Percentiles rank a stretch among this genome's conserved stretches.
phyloP scores from a whole-genome alignment of 495 filamentous ascomycete genomes.

The Annulohypoxylon moriforme region DNA sequence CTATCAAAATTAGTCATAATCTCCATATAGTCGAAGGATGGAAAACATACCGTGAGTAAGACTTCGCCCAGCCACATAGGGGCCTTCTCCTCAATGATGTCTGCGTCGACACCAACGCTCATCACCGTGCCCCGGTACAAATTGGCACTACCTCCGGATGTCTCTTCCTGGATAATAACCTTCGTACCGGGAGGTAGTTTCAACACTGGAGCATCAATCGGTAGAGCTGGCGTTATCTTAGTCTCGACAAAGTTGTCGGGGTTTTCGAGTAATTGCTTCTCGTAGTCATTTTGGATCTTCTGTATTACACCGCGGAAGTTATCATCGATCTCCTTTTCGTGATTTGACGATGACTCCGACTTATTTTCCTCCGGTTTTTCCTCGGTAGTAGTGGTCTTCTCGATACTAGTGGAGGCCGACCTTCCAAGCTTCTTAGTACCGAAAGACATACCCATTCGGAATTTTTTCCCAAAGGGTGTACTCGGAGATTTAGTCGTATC shows the following conservation, averaged over 20 bases:
- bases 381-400: slow-evolving; percentile 79
- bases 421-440: slow-evolving; percentile 83
- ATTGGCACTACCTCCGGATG: slow-evolving; percentile 89
- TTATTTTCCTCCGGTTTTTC: slow-evolving; percentile 72
- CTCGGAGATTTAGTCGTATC: slow-evolving; percentile 74
- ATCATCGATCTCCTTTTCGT: slow-evolving; percentile 85
- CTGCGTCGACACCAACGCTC: slow-evolving; percentile 78
- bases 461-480: slow-evolving; percentile 85
- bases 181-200: slow-evolving; percentile 81
- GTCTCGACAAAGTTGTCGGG: slow-evolving; percentile 67
- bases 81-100: slow-evolving; percentile 83
- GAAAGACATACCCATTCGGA: slow-evolving; percentile 84
- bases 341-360: slow-evolving; percentile 74
- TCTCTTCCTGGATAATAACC: slow-evolving; percentile 95
- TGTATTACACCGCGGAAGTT: slow-evolving; percentile 85
- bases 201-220: slow-evolving; percentile 86
- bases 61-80: slow-evolving; percentile 94
- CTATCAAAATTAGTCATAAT: slow-evolving; percentile 54
- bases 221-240: slow-evolving; percentile 78
- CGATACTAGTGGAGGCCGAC: slow-evolving; percentile 73
- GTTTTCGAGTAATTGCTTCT: slow-evolving; percentile 69
- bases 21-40: neutral
- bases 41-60: slow-evolving; percentile 72
- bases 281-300: slow-evolving; percentile 79
- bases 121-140: slow-evolving; percentile 89